Conservation (phyloP, 192 early-diverging fungal genomes). For the Gryganskiella cystojenkinii region DNA sequence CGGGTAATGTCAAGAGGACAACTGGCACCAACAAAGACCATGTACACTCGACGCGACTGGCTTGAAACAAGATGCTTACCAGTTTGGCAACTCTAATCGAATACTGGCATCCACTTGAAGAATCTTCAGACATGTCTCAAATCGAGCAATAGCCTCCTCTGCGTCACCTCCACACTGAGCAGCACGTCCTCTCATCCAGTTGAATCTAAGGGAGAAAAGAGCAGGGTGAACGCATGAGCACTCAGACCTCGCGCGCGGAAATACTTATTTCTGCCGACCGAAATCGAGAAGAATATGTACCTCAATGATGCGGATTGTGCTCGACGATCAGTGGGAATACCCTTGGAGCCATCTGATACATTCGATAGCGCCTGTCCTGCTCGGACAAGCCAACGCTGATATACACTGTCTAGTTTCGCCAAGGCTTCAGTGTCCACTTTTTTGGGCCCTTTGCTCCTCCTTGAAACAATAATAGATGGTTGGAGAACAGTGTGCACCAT, state of each 20-base stretch:
- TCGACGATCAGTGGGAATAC: neutral
- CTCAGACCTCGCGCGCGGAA: too few relatives aligned
- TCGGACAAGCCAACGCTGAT: slow-evolving; percentile 37
- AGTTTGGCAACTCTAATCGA: slow-evolving; percentile 25
- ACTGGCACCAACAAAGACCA: neutral
- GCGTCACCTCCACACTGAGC: slow-evolving; percentile 44
- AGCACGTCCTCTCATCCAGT: slow-evolving; percentile 32
- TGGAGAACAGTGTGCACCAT: slow-evolving; percentile 31
- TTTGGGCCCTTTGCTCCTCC: slow-evolving; percentile 15
- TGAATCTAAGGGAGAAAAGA: slow-evolving; percentile 8
- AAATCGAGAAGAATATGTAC: too few relatives aligned
- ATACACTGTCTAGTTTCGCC: slow-evolving; percentile 17
- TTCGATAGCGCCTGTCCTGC: slow-evolving; percentile 12
- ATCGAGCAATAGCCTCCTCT: slow-evolving; percentile 25
- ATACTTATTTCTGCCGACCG: too few relatives aligned
- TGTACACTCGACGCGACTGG: neutral
- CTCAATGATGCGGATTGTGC: slow-evolving; percentile 1
- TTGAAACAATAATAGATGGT: slow-evolving; percentile 10
- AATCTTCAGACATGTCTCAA: slow-evolving; percentile 20
- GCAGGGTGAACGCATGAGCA: neutral
- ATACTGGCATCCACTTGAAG: neutral
- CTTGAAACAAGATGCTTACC: slow-evolving; percentile 10
- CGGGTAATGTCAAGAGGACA: neutral
- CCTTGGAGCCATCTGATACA: neutral
- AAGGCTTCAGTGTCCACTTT: slow-evolving; percentile 33